These are phyloP conservation scores for Verticillium nubilum DNA, from an alignment of 2,329 filamentous ascomycete genomes.

Conservation along the genomic window DNA sequence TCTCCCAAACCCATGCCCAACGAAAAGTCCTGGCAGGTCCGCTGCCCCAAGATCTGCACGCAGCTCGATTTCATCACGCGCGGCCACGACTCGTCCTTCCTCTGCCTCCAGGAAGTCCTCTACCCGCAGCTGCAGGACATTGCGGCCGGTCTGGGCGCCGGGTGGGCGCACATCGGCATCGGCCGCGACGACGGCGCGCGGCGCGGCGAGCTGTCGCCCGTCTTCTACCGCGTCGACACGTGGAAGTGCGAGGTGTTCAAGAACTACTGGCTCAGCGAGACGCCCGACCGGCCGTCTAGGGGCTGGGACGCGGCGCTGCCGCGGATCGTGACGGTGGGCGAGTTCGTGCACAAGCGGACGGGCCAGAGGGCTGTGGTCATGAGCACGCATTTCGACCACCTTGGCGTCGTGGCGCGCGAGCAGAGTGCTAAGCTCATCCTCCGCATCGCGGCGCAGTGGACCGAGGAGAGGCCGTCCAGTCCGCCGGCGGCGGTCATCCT, in stretches of 20 bases:
- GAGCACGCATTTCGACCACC: conserved; percentile 49
- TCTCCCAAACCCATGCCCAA: background rate
- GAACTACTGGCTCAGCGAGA: conserved; percentile 59
- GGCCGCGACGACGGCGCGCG: conserved; percentile 53
- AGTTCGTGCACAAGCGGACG: conserved; percentile 34
- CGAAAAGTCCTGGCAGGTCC: conserved; percentile 25
- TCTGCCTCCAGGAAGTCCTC: conserved; percentile 46
- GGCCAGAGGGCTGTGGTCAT: conserved; percentile 34
- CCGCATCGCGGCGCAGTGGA: conserved; percentile 14
- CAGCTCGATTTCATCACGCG: conserved; percentile 31
- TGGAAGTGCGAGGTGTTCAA: conserved; percentile 47
- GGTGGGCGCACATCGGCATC: conserved; percentile 50
- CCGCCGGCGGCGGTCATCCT: conserved; percentile 20
- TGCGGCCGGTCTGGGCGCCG: conserved; percentile 30
- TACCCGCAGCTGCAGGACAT: conserved; percentile 38
- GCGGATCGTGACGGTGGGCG: conserved; percentile 42
- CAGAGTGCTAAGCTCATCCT: conserved; percentile 34
- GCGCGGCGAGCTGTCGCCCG: conserved; percentile 62
- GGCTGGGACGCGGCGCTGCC: conserved; percentile 47
- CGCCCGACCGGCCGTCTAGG: conserved; percentile 45
- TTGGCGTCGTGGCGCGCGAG: conserved; percentile 32
- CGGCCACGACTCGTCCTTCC: conserved; percentile 23
- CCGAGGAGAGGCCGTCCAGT: background rate
- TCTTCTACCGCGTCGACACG: conserved; percentile 52
- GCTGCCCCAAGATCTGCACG: conserved; percentile 27